Evolutionary conservation across 371 early-diverging fungal species (phyloP), one percentile per base, ranked within the genome.

Genomic region (Mucor lusitanicus): DNA sequence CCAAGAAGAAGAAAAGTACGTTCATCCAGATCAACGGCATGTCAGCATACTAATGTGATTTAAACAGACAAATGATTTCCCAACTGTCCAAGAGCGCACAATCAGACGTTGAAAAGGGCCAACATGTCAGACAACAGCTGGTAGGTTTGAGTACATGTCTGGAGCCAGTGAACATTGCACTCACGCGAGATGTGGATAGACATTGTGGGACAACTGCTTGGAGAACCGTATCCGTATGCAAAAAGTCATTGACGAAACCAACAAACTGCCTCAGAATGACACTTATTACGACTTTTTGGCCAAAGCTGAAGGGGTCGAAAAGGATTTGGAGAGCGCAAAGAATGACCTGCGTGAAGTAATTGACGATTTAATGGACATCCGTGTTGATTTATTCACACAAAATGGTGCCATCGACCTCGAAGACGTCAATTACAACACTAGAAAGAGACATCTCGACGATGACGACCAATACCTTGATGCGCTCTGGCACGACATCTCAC

Each of bases 161-260:
- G n/a, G 19, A n/a, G 17, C 15, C n/a, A 37, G 2, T 8, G 37
- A 37, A 13, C 37, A 37, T 13, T 11, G 37, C 8, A 37, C 37
- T 37, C 13, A 37, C 13, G 37, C 37, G 8, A 3, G 3, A 37
- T 13, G 13, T 37, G 21, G 40, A 30, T 79, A 88, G 87, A 79
- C 85, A 5, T 74, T 97, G 30, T 97, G 95, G 94, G 97, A 97
- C 62, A 84, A 85, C 12, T 80, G 92, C 19, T 79, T 98, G 58
- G 98, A 97, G 71, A 85, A 88, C 17, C 90, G 97, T 53, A 97
- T 98, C 68, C 91, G 95, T 39, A 79, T 94, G 39, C 98, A 97
- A 76, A 92, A 93, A 68, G 75, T 89, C 0, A 77, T 94, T 17
- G 81, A 86, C 2, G 64, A 88, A 42, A 90, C 92, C 54, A 96